phyloP scores from a whole-genome alignment of 805 yeast species.

The Metschnikowia picachoensis region DNA sequence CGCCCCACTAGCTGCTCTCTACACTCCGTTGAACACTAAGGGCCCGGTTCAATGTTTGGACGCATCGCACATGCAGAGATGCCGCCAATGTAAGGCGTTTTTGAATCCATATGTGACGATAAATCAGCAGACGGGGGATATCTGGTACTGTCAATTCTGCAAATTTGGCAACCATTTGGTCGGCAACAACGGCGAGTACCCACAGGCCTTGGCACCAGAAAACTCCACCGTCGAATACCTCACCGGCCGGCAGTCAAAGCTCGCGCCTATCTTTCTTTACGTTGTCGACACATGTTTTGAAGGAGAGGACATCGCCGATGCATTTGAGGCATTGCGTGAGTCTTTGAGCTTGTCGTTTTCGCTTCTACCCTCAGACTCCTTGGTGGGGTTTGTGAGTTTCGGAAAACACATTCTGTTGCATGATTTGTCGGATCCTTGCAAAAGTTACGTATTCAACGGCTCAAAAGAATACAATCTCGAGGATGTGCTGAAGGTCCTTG shows the following conservation, averaged over 20 bases:
- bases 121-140: constrained; percentile 20
- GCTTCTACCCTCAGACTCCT: constrained; percentile 50
- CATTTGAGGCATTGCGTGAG: constrained; percentile 45
- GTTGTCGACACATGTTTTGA: constrained; percentile 57
- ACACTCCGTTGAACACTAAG: constrained; percentile 55
- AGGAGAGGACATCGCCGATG: constrained; percentile 44
- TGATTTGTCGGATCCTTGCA: constrained; percentile 35
- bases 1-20: constrained; percentile 54
- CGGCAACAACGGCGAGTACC: constrained; percentile 34
- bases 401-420: constrained; percentile 60
- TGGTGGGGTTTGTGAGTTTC: constrained; percentile 55
- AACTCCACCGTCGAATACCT: constrained; percentile 51
- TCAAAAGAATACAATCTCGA: constrained; percentile 45
- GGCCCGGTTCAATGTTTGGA: constrained; percentile 33
- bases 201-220: constrained; percentile 23
- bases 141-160: constrained; percentile 61
- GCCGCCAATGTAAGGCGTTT: constrained; percentile 53
- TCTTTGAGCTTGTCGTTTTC: constrained; percentile 41
- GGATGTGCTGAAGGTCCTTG: constrained; percentile 44
- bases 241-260: constrained; percentile 33
- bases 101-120: constrained; percentile 49
- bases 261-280: constrained; percentile 48
- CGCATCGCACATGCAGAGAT: constrained; percentile 40
- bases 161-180: constrained; percentile 39
- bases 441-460: constrained; percentile 50